Conservation (phyloP, 345 rosid genomes). For the Hirschfeldia incana region DNA sequence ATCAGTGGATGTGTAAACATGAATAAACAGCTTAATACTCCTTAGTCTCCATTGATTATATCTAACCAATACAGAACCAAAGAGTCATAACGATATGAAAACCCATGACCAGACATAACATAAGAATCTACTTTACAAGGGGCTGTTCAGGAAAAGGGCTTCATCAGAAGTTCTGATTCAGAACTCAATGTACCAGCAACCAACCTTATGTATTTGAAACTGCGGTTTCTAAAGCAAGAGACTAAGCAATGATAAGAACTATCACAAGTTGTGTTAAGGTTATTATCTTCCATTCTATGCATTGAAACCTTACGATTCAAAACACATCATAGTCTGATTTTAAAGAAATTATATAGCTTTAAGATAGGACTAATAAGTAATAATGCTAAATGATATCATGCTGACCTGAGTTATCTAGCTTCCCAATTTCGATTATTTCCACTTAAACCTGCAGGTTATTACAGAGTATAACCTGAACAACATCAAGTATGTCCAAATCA, state of each 20-base stretch:
- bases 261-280: not conserved
- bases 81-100: not conserved
- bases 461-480: not conserved
- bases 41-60: slow-evolving; percentile 7
- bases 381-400: not conserved
- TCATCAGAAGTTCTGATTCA: too few species aligned
- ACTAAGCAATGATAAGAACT: not conserved
- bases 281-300: not conserved
- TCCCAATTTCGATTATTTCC: slow-evolving; percentile 70
- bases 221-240: not conserved
- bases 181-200: not conserved
- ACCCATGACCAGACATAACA: not conserved
- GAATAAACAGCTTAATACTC: not conserved
- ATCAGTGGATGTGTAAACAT: not conserved
- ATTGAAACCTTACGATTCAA: not conserved
- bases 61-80: slow-evolving; percentile 4
- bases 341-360: not conserved
- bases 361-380: not conserved
- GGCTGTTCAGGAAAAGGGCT: not conserved
- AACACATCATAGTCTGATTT: not conserved
- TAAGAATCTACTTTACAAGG: not conserved
- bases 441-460: slow-evolving; percentile 59
- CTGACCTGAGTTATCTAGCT: slow-evolving; percentile 34
- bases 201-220: not conserved
- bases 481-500: not conserved